A percentile compares a stretch with the other conserved stretches of the same genome.
Conservation (phyloP, 768 basidiomycete species). For the Tricholoma hemisulphureum region DNA sequence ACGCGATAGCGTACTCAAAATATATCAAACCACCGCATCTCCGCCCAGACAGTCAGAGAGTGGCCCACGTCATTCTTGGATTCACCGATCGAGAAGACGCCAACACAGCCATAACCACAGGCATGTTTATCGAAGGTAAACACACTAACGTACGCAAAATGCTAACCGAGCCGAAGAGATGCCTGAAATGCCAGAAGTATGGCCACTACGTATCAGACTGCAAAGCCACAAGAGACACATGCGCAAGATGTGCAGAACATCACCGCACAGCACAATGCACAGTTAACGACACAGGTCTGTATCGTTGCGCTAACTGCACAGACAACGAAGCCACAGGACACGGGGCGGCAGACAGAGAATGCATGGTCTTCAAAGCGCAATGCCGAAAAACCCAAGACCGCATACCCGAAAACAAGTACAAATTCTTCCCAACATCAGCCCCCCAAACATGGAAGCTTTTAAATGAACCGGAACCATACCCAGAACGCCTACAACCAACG, state of each 20-base stretch:
- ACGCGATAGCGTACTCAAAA: conserved; percentile 11
- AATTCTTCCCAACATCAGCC: conserved; percentile 12
- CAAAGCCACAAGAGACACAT: too few relatives aligned
- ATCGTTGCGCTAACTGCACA: conserved; percentile 26
- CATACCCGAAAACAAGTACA: conserved; percentile 14
- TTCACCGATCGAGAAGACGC: conserved; percentile 16
- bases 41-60: conserved; percentile 13
- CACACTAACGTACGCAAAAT: conserved; percentile 12
- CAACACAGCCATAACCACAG: conserved; percentile 21
- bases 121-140: conserved; percentile 19
- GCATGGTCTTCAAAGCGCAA: conserved; percentile 13
- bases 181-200: too few relatives aligned
- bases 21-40: conserved; percentile 28
- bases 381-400: conserved; percentile 7
- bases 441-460: conserved; percentile 8
- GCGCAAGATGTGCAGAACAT: conserved; percentile 10
- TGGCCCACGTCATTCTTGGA: conserved; percentile 21
- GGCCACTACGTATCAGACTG: too few relatives aligned
- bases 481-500: background rate
- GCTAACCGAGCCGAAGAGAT: too few relatives aligned
- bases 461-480: background rate
- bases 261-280: conserved; percentile 21
- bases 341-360: conserved; percentile 23
- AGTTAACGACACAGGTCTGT: background rate
- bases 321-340: conserved; percentile 16